These are phyloP conservation scores for Nepenthes alata DNA, from an alignment of 179 eudicot species.

Conservation along the genomic window DNA sequence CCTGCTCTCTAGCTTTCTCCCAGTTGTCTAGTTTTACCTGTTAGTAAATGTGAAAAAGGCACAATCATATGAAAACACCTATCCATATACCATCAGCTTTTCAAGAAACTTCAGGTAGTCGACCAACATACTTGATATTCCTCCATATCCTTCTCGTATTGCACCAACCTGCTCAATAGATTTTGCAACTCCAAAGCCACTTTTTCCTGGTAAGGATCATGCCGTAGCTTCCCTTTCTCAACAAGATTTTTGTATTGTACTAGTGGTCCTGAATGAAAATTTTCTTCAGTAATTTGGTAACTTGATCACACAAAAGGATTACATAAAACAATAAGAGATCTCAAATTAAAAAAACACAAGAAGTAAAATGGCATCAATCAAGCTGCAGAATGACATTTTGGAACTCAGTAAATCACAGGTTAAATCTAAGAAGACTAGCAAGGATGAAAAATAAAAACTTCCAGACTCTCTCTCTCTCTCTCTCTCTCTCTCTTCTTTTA, in stretches of 20 bases:
- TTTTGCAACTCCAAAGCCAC: slow-evolving; percentile 65
- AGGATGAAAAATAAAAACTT: too few relatives aligned
- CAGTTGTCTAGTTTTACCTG: slow-evolving; percentile 57
- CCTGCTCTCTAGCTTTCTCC: slow-evolving; percentile 60
- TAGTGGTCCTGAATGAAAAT: slow-evolving; percentile 42
- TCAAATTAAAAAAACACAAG: neutral
- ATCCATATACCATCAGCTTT: neutral
- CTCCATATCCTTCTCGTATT: slow-evolving; percentile 76
- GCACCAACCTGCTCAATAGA: slow-evolving; percentile 55
- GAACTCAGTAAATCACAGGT: too few relatives aligned
- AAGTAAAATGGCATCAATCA: too few relatives aligned
- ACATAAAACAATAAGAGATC: neutral
- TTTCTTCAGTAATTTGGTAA: neutral
- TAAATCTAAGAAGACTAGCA: too few relatives aligned
- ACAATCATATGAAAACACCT: neutral
- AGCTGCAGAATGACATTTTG: too few relatives aligned
- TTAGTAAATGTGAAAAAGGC: neutral
- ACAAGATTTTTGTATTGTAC: slow-evolving; percentile 55
- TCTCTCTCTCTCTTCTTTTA: too few relatives aligned
- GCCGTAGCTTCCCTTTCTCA: slow-evolving; percentile 59
- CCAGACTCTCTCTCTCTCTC: too few relatives aligned
- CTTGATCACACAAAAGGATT: neutral
- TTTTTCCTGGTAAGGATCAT: slow-evolving; percentile 77
- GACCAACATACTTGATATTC: slow-evolving; percentile 51
- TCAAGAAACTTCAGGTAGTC: neutral